phyloP scores from a whole-genome alignment of 345 rosid genomes.

The Laguncularia racemosa region DNA sequence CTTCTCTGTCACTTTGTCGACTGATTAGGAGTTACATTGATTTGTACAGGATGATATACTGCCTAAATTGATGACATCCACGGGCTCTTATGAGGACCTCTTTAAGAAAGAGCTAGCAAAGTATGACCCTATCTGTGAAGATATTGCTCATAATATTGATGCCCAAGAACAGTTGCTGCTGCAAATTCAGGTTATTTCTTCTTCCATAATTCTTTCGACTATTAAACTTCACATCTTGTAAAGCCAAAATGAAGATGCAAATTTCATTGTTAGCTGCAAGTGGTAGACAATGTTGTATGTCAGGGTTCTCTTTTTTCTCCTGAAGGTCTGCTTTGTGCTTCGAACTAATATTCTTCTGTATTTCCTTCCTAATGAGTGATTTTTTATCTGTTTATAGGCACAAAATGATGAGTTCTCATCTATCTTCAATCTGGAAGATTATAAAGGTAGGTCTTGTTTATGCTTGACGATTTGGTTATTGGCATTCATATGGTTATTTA shows the following conservation, averaged over 20 bases:
- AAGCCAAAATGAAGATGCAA: too few species aligned
- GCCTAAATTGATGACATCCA: constrained; percentile 87
- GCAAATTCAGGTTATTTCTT: constrained; percentile 76
- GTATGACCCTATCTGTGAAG: constrained; percentile 78
- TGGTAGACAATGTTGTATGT: too few species aligned
- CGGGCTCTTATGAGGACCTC: constrained; percentile 90
- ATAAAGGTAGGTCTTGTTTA: constrained; percentile 51
- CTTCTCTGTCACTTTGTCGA: too few species aligned
- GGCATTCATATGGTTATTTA: neutral
- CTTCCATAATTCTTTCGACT: neutral
- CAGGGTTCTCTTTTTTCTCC: too few species aligned
- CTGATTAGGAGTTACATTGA: too few species aligned
- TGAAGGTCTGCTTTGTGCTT: too few species aligned
- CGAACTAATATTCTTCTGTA: neutral
- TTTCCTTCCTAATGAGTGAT: constrained; percentile 8
- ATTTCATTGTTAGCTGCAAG: neutral
- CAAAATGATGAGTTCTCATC: constrained; percentile 78
- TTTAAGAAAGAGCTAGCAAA: constrained; percentile 90
- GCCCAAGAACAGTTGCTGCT: constrained; percentile 82
- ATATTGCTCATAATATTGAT: constrained; percentile 80
- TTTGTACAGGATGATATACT: constrained; percentile 78
- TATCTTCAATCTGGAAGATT: constrained; percentile 89
- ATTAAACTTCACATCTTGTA: too few species aligned
- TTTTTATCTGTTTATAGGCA: constrained; percentile 42
- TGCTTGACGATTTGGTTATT: neutral